phyloP scores from a whole-genome alignment of 176 grass and related monocot genomes.

The Saccharum officinarum region DNA sequence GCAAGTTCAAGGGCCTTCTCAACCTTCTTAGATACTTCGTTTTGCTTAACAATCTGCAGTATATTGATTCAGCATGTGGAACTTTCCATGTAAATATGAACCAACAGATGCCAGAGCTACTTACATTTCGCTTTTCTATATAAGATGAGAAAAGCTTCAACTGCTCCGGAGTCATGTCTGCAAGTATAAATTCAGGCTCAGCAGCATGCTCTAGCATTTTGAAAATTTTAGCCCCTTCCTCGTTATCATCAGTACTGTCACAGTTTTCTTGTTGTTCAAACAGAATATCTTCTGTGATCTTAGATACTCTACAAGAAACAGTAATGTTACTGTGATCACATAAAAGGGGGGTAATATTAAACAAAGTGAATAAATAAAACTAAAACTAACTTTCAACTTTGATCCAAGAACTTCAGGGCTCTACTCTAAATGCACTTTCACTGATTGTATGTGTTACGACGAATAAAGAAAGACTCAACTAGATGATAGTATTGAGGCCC shows the following conservation, averaged over 20 bases:
- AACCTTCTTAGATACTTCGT: constrained; percentile 64
- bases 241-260: constrained; percentile 47
- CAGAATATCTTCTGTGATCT: constrained; percentile 72
- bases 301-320: constrained; percentile 60
- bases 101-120: constrained; percentile 4
- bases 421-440: constrained; percentile 16
- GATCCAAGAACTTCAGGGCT: not conserved
- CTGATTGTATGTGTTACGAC: not conserved
- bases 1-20: constrained; percentile 74
- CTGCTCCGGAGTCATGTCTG: constrained; percentile 74
- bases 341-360: not conserved
- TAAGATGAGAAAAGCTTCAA: constrained; percentile 67
- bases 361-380: constrained; percentile 8
- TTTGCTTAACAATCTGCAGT: constrained; percentile 64
- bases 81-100: constrained; percentile 20
- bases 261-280: constrained; percentile 71
- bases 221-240: constrained; percentile 80
- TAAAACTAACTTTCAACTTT: constrained; percentile 19
- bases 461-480: not conserved
- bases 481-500: not conserved
- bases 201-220: constrained; percentile 76
- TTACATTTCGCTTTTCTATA: constrained; percentile 72
- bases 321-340: constrained; percentile 22
- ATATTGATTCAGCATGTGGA: constrained; percentile 10
- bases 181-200: constrained; percentile 89